Percentiles rank a stretch among this genome's conserved stretches.
Conservation (phyloP, 306 rosid species). For the Datisca glomerata region DNA sequence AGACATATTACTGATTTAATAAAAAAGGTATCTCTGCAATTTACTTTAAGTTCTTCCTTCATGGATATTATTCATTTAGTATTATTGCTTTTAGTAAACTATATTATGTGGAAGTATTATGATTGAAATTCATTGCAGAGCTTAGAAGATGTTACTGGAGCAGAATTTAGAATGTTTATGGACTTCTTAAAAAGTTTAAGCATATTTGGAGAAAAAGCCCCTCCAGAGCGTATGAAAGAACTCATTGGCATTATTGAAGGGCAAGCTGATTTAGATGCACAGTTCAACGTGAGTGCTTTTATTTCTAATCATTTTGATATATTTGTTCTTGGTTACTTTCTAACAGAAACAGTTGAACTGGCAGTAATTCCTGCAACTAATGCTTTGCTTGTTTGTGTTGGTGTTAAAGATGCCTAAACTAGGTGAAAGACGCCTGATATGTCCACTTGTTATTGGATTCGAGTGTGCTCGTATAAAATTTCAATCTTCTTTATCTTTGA, state of each 20-base stretch:
- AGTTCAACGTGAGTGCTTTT: conserved; percentile 54
- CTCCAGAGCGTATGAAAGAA: conserved; percentile 74
- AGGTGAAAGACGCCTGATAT: too few relatives aligned
- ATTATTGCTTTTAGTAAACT: conserved; percentile 2
- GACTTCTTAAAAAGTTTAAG: conserved; percentile 75
- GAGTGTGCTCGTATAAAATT: too few relatives aligned
- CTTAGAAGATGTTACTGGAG: conserved; percentile 79
- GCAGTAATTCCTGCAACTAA: too few relatives aligned
- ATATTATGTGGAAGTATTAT: conserved; percentile 18
- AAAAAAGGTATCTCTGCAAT: conserved; percentile 47
- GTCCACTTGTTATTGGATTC: too few relatives aligned
- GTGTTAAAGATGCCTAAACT: too few relatives aligned
- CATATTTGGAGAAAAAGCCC: conserved; percentile 82
- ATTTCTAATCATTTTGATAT: neutral
- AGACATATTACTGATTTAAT: conserved; percentile 91
- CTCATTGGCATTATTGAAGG: conserved; percentile 88
- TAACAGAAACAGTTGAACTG: too few relatives aligned
- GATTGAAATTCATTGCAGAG: conserved; percentile 46
- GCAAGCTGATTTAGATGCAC: conserved; percentile 85
- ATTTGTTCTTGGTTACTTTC: conserved; percentile 1
- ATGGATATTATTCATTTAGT: neutral
- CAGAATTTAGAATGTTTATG: conserved; percentile 86
- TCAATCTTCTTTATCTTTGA: too few relatives aligned
- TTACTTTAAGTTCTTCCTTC: conserved; percentile 7
- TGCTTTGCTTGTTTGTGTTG: too few relatives aligned